Conservation (phyloP, 805 yeast genomes). For the Candida lessepsii region DNA sequence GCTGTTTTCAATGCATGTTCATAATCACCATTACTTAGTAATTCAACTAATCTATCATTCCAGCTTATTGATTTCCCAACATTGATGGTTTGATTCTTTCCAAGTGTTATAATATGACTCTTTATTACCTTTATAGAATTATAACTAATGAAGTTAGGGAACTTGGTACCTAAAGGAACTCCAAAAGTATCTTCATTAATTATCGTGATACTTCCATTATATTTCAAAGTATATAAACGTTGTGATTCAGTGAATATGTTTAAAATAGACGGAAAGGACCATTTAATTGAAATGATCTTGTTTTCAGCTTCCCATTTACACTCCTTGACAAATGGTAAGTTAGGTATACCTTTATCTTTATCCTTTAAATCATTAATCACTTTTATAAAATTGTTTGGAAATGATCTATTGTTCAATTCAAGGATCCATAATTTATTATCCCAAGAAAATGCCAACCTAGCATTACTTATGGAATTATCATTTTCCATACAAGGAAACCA, state of each 20-base stretch:
- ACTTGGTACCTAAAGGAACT: background rate
- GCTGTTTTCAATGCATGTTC: slow-evolving; percentile 58
- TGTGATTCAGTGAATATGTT: slow-evolving; percentile 16
- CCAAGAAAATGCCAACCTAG: slow-evolving; percentile 69
- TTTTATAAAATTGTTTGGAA: slow-evolving; percentile 27
- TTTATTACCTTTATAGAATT: slow-evolving; percentile 11
- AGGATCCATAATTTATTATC: slow-evolving; percentile 56
- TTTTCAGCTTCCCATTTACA: slow-evolving; percentile 13
- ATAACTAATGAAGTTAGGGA: background rate
- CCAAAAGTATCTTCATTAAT: background rate
- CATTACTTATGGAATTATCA: slow-evolving; percentile 19
- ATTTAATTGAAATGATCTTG: slow-evolving; percentile 50
- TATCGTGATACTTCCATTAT: background rate
- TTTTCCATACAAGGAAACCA: slow-evolving; percentile 60
- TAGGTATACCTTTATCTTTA: slow-evolving; percentile 34
- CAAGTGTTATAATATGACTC: slow-evolving; percentile 8
- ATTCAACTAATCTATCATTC: slow-evolving; percentile 60
- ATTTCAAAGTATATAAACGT: background rate
- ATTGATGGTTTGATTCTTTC: slow-evolving; percentile 25
- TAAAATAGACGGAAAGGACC: slow-evolving; percentile 43
- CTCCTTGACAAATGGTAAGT: slow-evolving; percentile 17
- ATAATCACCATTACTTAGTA: slow-evolving; percentile 50
- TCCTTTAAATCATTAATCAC: slow-evolving; percentile 33
- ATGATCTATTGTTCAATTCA: slow-evolving; percentile 43
- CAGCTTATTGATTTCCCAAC: slow-evolving; percentile 64